These are phyloP conservation scores for Monosporascus sp. DNA, from an alignment of 2,329 filamentous ascomycete genomes.

Conservation along the genomic window DNA sequence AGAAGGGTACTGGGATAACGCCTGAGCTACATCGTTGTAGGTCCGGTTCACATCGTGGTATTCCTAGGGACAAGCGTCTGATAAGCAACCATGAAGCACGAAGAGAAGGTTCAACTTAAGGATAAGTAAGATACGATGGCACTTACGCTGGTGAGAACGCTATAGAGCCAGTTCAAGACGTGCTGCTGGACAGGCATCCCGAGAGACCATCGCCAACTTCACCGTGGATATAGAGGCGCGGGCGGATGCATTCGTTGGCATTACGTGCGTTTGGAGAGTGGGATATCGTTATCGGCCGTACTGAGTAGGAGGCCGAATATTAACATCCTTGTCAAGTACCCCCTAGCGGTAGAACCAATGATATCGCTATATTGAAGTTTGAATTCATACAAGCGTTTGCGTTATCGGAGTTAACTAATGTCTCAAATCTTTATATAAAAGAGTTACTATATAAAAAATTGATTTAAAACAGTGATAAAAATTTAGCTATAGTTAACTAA, in stretches of 20 bases:
- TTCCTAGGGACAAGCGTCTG: constrained; percentile 54
- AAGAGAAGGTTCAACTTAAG: too few species aligned
- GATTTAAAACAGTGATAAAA: too few species aligned
- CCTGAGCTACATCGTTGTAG: constrained; percentile 84
- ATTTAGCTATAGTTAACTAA: too few species aligned
- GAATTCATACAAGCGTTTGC: too few species aligned
- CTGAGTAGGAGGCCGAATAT: too few species aligned
- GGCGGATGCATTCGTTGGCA: background rate
- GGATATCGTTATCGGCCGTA: background rate
- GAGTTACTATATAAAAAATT: too few species aligned
- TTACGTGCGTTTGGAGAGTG: background rate
- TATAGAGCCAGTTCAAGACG: constrained; percentile 92
- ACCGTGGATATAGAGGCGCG: background rate
- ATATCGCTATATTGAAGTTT: too few species aligned
- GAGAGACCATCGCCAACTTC: constrained; percentile 4
- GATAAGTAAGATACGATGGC: background rate
- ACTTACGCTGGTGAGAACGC: constrained; percentile 71
- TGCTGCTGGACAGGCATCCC: constrained; percentile 75
- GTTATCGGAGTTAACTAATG: too few species aligned
- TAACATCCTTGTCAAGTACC: too few species aligned
- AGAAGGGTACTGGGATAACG: constrained; percentile 72
- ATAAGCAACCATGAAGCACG: constrained; percentile 1
- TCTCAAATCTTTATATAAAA: too few species aligned
- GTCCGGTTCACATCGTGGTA: constrained; percentile 90
- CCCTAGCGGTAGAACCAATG: too few species aligned